phyloP scores from a whole-genome alignment of 352 stramenopile species.

The Phytophthora capsici region DNA sequence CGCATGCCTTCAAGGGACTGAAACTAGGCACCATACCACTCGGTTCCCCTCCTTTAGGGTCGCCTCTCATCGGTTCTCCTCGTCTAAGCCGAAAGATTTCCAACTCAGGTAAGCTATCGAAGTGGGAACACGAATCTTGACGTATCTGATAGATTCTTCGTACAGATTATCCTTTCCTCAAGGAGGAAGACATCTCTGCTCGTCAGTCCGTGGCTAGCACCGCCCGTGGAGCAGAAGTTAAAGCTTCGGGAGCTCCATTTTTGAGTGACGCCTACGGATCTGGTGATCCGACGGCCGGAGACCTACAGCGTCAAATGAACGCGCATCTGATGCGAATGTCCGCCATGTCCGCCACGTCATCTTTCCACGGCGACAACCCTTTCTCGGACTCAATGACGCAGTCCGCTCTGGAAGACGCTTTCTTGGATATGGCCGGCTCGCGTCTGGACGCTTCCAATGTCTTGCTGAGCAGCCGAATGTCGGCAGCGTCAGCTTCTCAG shows the following conservation, averaged over 20 bases:
- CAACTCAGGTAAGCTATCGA: conserved; percentile 53
- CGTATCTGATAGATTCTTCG: conserved; percentile 1
- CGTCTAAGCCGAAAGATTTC: conserved; percentile 69
- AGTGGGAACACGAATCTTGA: not conserved
- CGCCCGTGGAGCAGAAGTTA: conserved; percentile 12
- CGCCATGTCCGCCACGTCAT: conserved; percentile 60
- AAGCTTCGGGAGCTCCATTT: conserved; percentile 24
- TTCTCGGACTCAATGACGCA: conserved; percentile 79
- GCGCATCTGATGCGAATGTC: conserved; percentile 62
- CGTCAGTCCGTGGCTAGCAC: conserved; percentile 36
- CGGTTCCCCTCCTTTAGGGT: conserved; percentile 42
- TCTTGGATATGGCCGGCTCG: conserved; percentile 86
- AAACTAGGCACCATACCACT: conserved; percentile 36
- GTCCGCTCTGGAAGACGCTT: conserved; percentile 84
- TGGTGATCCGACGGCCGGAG: conserved; percentile 29
- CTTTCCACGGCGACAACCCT: conserved; percentile 61
- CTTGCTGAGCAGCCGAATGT: conserved; percentile 65
- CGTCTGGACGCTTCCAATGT: conserved; percentile 79
- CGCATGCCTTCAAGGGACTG: conserved; percentile 73
- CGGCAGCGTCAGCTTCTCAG: conserved; percentile 28
- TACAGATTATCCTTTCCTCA: conserved; percentile 74
- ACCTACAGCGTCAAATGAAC: conserved; percentile 54
- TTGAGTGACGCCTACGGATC: conserved; percentile 41
- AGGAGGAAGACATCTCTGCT: conserved; percentile 54
- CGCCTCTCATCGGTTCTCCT: conserved; percentile 55